Evolutionary conservation across 306 rosid genomes (phyloP).

Genomic region (Datisca glomerata): DNA sequence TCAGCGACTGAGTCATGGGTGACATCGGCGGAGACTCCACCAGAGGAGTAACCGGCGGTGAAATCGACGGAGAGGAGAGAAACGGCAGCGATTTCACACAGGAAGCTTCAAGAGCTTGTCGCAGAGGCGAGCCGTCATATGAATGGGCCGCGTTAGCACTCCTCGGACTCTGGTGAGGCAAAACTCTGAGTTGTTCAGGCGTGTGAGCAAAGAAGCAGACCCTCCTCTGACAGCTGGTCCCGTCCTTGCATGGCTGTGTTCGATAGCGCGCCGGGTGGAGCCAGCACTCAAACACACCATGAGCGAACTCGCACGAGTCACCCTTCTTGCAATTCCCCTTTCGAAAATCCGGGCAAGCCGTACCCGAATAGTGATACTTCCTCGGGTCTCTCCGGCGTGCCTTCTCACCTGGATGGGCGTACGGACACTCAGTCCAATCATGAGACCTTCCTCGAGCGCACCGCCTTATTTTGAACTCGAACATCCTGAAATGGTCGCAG

Average conservation of each 20-base stretch:
- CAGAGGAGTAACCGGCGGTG: slow-evolving; percentile 44
- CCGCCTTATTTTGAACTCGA: slow-evolving; percentile 73
- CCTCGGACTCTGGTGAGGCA: slow-evolving; percentile 54
- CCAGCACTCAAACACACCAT: slow-evolving; percentile 98
- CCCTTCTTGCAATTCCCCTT: slow-evolving; percentile 79
- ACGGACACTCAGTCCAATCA: slow-evolving; percentile 99
- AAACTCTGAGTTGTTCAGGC: slow-evolving; percentile 67
- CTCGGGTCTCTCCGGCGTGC: slow-evolving; percentile 96
- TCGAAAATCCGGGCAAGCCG: slow-evolving; percentile 89
- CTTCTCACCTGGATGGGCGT: slow-evolving; percentile 97
- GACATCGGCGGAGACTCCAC: slow-evolving; percentile 69
- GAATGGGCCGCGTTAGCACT: slow-evolving; percentile 22
- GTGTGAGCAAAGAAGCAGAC: slow-evolving; percentile 96
- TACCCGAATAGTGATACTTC: slow-evolving; percentile 73
- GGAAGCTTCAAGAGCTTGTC: slow-evolving; percentile 33
- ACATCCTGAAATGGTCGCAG: slow-evolving; percentile 88
- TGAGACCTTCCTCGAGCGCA: slow-evolving; percentile 90
- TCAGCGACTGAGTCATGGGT: slow-evolving; percentile 37
- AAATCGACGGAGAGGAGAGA: slow-evolving; percentile 32
- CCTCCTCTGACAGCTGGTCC: slow-evolving; percentile 62
- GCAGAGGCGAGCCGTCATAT: slow-evolving; percentile 17
- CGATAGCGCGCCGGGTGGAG: slow-evolving; percentile 92
- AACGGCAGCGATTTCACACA: slow-evolving; percentile 24
- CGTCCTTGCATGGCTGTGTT: slow-evolving; percentile 96
- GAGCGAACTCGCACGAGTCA: slow-evolving; percentile 79